Conservation (phyloP, 352 stramenopile species). For the Globisporangium apiculatum region DNA sequence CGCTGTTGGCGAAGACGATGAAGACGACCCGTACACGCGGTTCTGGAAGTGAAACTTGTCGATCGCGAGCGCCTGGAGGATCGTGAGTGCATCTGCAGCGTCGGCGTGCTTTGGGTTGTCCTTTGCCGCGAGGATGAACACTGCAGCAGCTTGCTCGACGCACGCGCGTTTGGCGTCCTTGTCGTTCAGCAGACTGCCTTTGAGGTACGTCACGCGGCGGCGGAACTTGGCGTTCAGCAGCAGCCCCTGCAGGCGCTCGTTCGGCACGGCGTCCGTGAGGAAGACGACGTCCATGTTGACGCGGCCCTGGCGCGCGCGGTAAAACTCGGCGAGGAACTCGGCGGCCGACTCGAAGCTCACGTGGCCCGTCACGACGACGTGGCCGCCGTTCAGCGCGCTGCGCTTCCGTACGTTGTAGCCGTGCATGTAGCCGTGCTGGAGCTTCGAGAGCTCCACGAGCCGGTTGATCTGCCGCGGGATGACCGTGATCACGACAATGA, state of each 20-base stretch:
- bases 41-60: conserved; percentile 43
- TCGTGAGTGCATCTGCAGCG: conserved; percentile 37
- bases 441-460: conserved; percentile 39
- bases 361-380: conserved; percentile 43
- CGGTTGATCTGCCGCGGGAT: conserved; percentile 48
- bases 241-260: conserved; percentile 25
- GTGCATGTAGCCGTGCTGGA: conserved; percentile 46
- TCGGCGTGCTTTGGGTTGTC: conserved; percentile 35
- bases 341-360: conserved; percentile 36
- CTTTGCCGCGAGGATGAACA: conserved; percentile 49
- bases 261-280: conserved; percentile 27
- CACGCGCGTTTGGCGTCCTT: conserved; percentile 40
- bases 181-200: conserved; percentile 44
- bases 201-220: conserved; percentile 43
- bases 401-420: conserved; percentile 35
- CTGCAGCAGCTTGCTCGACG: conserved; percentile 33
- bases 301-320: conserved; percentile 38
- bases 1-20: not conserved
- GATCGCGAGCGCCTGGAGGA: conserved; percentile 45
- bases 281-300: conserved; percentile 65
- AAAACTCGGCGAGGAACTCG: conserved; percentile 59
- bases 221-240: conserved; percentile 39
- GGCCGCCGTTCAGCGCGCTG: conserved; percentile 30
- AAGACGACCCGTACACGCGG: conserved; percentile 11
- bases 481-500: conserved; percentile 49